Conservation (phyloP, 2,329 filamentous ascomycete genomes). For the Cryphonectria carpinicola region DNA sequence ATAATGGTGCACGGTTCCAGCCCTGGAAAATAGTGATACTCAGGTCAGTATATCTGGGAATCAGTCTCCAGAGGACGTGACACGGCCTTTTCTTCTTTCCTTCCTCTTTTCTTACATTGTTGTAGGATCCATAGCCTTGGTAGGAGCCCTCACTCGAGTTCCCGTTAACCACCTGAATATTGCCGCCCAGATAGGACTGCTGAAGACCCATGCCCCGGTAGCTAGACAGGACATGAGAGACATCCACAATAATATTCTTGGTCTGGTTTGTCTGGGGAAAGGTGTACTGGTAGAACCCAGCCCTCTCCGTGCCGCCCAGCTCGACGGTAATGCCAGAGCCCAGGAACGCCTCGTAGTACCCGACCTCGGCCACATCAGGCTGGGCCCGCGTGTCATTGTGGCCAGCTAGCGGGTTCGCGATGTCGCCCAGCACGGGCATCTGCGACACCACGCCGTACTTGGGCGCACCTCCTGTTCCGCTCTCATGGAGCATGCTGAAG, state of each 20-base stretch:
- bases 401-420: slow-evolving; percentile 59
- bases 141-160: slow-evolving; percentile 59
- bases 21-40: slow-evolving; percentile 41
- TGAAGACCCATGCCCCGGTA: slow-evolving; percentile 62
- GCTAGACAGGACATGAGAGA: slow-evolving; percentile 68
- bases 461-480: slow-evolving; percentile 69
- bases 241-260: slow-evolving; percentile 62
- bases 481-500: slow-evolving; percentile 68
- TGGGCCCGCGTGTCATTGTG: slow-evolving; percentile 58
- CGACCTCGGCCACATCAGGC: slow-evolving; percentile 58
- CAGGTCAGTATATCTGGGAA: no score
- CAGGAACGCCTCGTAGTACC: slow-evolving; percentile 60
- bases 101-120: slow-evolving; percentile 51
- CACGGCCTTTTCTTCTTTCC: no score
- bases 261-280: slow-evolving; percentile 50
- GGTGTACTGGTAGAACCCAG: slow-evolving; percentile 63
- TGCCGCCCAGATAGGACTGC: slow-evolving; percentile 66
- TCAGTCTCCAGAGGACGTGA: no score
- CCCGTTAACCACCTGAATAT: slow-evolving; percentile 57
- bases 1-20: slow-evolving; percentile 67
- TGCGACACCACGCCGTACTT: slow-evolving; percentile 71
- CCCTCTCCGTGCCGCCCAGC: slow-evolving; percentile 58
- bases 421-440: slow-evolving; percentile 55
- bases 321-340: slow-evolving; percentile 60
- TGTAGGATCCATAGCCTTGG: slow-evolving; percentile 63